Percentiles rank a stretch among this genome's conserved stretches.
These are phyloP conservation scores for Xerophyta viscosa DNA, from an alignment of 106 monocot species.

Conservation along the genomic window DNA sequence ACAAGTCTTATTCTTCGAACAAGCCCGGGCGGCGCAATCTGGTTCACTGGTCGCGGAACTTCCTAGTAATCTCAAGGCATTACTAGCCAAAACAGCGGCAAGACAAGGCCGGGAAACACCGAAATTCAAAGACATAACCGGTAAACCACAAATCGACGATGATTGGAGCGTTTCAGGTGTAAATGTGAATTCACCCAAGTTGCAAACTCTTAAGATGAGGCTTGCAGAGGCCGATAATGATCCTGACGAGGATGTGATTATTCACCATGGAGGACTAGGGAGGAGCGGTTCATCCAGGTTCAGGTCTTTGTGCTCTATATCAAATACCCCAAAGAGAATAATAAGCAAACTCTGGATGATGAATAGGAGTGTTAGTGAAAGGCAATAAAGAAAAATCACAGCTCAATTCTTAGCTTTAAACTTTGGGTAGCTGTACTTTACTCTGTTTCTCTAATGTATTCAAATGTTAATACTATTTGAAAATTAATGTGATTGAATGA, in stretches of 20 bases:
- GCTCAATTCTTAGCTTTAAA: too few species aligned
- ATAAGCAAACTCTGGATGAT: constrained; percentile 65
- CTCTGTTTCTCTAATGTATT: too few species aligned
- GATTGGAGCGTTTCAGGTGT: constrained; percentile 32
- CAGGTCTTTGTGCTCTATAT: constrained; percentile 56
- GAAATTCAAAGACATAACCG: not conserved
- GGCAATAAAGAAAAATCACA: too few species aligned
- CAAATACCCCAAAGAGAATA: constrained; percentile 52
- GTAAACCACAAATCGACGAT: constrained; percentile 11
- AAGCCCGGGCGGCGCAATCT: constrained; percentile 37
- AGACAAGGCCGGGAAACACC: constrained; percentile 3
- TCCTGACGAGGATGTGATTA: constrained; percentile 16
- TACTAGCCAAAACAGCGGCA: constrained; percentile 23
- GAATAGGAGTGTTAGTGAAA: constrained; percentile 46
- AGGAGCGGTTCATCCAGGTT: constrained; percentile 59
- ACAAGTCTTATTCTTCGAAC: constrained; percentile 85
- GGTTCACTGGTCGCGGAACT: constrained; percentile 29
- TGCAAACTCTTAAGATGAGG: constrained; percentile 77
- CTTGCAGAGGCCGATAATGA: constrained; percentile 52
- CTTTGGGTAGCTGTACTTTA: too few species aligned
- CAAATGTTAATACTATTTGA: too few species aligned
- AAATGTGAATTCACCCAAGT: constrained; percentile 27
- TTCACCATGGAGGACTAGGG: constrained; percentile 16
- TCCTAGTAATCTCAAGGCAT: constrained; percentile 34
- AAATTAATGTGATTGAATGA: too few species aligned